phyloP scores from a whole-genome alignment of 176 grass and related monocot genomes.

The Dendrocalamus sinicus region DNA sequence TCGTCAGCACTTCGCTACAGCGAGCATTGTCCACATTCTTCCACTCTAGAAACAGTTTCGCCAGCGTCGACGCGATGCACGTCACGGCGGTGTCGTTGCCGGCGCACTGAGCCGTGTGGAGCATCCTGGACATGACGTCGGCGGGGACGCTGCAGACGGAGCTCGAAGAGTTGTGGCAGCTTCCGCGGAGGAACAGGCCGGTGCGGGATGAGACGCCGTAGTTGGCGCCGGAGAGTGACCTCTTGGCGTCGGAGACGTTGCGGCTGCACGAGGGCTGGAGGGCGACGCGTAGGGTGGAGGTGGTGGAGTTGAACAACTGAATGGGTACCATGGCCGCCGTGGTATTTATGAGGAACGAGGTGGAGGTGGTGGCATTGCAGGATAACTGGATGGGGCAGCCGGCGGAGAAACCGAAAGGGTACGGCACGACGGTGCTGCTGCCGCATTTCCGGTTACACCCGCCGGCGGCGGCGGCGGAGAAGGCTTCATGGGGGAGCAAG shows the following conservation, averaged over 20 bases:
- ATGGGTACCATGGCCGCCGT: not conserved
- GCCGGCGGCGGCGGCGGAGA: not conserved
- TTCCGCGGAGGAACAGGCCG: slow-evolving; percentile 49
- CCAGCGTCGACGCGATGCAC: slow-evolving; percentile 14
- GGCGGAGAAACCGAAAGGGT: slow-evolving; percentile 70
- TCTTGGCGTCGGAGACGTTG: not conserved
- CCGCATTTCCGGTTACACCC: slow-evolving; percentile 50
- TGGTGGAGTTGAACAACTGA: not conserved
- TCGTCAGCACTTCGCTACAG: slow-evolving; percentile 42
- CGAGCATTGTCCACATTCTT: fast-evolving
- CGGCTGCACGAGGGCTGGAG: slow-evolving; percentile 51
- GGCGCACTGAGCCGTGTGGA: not conserved
- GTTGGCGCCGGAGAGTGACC: slow-evolving; percentile 34
- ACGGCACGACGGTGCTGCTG: not conserved
- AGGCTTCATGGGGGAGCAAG: not conserved
- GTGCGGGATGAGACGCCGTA: slow-evolving; percentile 50
- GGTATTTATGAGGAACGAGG: not conserved
- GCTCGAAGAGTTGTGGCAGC: not conserved
- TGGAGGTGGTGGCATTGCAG: slow-evolving; percentile 22
- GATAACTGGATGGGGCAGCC: slow-evolving; percentile 46
- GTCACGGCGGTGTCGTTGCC: not conserved
- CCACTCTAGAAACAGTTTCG: not conserved
- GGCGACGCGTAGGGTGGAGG: slow-evolving; percentile 28
- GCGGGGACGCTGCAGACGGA: not conserved
- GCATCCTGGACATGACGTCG: not conserved